Percentiles rank a stretch among this genome's conserved stretches.
Evolutionary conservation across 1,284 basidiomycete genomes (phyloP).

Genomic region (Tilletia setariae): DNA sequence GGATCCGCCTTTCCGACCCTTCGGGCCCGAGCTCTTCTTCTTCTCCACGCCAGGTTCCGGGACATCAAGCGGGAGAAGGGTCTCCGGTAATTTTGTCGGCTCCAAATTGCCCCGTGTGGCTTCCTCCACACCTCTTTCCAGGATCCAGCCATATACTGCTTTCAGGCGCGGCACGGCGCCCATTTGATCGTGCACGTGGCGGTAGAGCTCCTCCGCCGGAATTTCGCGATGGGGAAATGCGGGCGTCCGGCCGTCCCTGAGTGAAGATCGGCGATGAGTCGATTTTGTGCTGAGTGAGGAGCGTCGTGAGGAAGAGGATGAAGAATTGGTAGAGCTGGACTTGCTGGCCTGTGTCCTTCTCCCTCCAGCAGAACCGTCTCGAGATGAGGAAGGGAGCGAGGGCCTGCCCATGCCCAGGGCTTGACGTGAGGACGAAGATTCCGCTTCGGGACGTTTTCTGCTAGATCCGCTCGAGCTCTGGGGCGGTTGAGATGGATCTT

Average conservation of each 20-base stretch:
- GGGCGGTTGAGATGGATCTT: neutral
- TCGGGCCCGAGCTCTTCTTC: neutral
- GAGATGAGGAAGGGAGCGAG: neutral
- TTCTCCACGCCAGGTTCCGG: neutral
- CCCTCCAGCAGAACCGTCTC: neutral
- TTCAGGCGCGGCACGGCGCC: slow-evolving; percentile 4
- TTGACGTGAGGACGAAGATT: neutral
- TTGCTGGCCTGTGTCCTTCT: neutral
- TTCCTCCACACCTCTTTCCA: slow-evolving; percentile 7
- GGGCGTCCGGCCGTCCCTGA: slow-evolving; percentile 5
- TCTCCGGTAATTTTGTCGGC: neutral
- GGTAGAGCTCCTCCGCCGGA: slow-evolving; percentile 1
- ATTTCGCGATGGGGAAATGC: slow-evolving; percentile 8
- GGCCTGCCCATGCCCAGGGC: neutral
- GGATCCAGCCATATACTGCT: slow-evolving; percentile 14
- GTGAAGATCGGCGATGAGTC: neutral
- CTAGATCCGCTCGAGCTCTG: neutral
- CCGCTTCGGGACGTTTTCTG: neutral
- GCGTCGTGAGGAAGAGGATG: neutral
- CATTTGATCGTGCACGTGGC: slow-evolving; percentile 1
- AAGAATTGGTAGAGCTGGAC: too few relatives aligned
- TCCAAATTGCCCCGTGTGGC: neutral
- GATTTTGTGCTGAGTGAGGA: slow-evolving; percentile 6
- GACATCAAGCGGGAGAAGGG: neutral
- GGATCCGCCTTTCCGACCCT: neutral